Percentiles rank a stretch among this genome's conserved stretches.
These are phyloP conservation scores for Viridothelium virens DNA, from an alignment of 495 filamentous ascomycete species.

Conservation along the genomic window DNA sequence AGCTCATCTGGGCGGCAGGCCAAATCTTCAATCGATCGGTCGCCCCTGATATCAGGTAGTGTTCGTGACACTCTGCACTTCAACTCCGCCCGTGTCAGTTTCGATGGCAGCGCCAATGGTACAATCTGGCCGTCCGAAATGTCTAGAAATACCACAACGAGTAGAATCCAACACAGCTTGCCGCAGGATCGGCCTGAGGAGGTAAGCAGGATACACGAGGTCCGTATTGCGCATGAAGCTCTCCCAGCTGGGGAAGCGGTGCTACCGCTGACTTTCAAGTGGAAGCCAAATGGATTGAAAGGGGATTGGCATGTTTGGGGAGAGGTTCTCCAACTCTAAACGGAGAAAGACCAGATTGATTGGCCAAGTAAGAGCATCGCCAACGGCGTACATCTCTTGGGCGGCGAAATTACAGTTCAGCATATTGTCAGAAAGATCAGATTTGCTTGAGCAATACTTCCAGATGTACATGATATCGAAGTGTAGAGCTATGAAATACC, in stretches of 20 bases:
- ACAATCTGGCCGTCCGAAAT: neutral
- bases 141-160: neutral
- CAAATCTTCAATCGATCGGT: neutral
- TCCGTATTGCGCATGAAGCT: neutral
- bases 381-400: neutral
- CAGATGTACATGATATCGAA: too few species aligned
- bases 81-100: neutral
- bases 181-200: neutral
- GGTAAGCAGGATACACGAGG: neutral
- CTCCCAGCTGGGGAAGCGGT: neutral
- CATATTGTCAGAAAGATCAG: too few species aligned
- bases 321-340: slow-evolving; percentile 9
- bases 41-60: neutral
- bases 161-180: neutral
- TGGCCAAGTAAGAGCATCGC: neutral
- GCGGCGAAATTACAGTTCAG: neutral
- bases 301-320: slow-evolving; percentile 15
- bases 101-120: too few species aligned
- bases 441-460: too few species aligned
- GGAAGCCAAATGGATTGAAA: slow-evolving; percentile 15
- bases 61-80: neutral
- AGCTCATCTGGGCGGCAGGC: neutral
- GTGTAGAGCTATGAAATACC: too few species aligned
- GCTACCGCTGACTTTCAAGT: slow-evolving; percentile 2
- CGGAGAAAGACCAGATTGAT: neutral